phyloP scores from a whole-genome alignment of 2,329 filamentous ascomycete species.

The Nothophoma quercina region DNA sequence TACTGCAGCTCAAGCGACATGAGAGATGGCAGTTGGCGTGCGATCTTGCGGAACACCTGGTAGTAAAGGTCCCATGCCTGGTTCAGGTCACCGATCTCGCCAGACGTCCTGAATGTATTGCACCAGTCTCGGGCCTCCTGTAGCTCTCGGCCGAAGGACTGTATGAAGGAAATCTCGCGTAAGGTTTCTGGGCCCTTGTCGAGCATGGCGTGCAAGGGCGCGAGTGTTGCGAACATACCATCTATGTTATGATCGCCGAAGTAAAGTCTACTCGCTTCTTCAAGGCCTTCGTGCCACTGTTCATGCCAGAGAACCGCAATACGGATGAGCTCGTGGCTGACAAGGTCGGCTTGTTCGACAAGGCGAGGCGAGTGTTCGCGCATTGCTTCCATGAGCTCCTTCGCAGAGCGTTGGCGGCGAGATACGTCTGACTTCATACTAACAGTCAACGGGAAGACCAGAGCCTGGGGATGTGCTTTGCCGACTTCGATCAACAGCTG shows the following conservation, averaged over 20 bases:
- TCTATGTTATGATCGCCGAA: slow-evolving; percentile 98
- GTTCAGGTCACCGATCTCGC: slow-evolving; percentile 92
- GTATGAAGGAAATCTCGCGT: slow-evolving; percentile 94
- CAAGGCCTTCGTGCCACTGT: slow-evolving; percentile 96
- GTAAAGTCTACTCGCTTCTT: slow-evolving; percentile 95
- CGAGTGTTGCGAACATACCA: slow-evolving; percentile 92
- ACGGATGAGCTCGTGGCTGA: slow-evolving; percentile 95
- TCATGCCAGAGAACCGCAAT: slow-evolving; percentile 99
- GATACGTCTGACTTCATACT: slow-evolving; percentile 95
- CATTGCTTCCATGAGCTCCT: slow-evolving; percentile 97
- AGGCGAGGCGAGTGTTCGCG: slow-evolving; percentile 90
- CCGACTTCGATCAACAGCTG: slow-evolving; percentile 92
- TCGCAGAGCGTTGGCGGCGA: slow-evolving; percentile 84
- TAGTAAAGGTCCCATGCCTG: slow-evolving; percentile 99
- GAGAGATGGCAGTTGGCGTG: slow-evolving; percentile 88
- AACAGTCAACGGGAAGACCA: slow-evolving; percentile 96
- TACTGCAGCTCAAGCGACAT: slow-evolving; percentile 94
- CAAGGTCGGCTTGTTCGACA: slow-evolving; percentile 92
- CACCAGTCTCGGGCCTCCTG: slow-evolving; percentile 97
- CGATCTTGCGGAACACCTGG: slow-evolving; percentile 95
- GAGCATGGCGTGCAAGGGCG: slow-evolving; percentile 88
- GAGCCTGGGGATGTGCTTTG: slow-evolving; percentile 89
- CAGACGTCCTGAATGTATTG: slow-evolving; percentile 85
- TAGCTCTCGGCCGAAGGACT: slow-evolving; percentile 94
- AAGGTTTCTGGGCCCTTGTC: slow-evolving; percentile 92